Conservation (phyloP, 2,329 filamentous ascomycete species). For the Paracoccidioides lutzii region DNA sequence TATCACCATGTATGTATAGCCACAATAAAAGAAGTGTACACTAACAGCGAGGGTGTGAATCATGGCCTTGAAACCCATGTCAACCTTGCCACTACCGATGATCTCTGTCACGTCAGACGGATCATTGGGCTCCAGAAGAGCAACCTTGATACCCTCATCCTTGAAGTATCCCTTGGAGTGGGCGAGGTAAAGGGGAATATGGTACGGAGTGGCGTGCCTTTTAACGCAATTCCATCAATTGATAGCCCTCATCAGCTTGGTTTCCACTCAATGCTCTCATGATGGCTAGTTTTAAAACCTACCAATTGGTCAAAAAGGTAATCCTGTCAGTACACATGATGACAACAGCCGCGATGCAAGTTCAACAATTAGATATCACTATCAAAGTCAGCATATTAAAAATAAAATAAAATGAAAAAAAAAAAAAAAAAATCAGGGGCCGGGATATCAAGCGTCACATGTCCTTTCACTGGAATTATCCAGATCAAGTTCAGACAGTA, state of each 20-base stretch:
- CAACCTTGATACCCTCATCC: constrained; percentile 64
- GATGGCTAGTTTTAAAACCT: constrained; percentile 19
- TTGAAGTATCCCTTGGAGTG: constrained; percentile 63
- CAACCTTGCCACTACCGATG: constrained; percentile 61
- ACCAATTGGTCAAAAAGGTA: constrained; percentile 76
- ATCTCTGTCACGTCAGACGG: constrained; percentile 74
- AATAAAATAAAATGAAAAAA: constrained; percentile 4
- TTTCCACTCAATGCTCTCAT: no score
- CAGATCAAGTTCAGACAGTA: constrained; percentile 76
- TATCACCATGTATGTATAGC: neutral
- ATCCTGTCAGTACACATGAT: constrained; percentile 74
- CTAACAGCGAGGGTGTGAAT: constrained; percentile 63
- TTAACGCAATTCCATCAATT: neutral
- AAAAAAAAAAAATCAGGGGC: constrained; percentile 20
- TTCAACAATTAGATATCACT: constrained; percentile 13
- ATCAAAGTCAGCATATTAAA: constrained; percentile 20
- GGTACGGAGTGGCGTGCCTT: constrained; percentile 73
- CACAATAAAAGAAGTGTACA: constrained; percentile 3
- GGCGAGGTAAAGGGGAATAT: constrained; percentile 63
- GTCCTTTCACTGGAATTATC: constrained; percentile 81
- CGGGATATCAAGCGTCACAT: constrained; percentile 53
- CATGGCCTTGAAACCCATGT: constrained; percentile 74
- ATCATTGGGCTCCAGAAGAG: constrained; percentile 64
- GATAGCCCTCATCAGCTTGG: constrained; percentile 3
- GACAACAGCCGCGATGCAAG: constrained; percentile 28